Evolutionary conservation across 306 rosid species (phyloP), one percentile per base, ranked within the genome.

Genomic region (Elaeagnus macrophylla): DNA sequence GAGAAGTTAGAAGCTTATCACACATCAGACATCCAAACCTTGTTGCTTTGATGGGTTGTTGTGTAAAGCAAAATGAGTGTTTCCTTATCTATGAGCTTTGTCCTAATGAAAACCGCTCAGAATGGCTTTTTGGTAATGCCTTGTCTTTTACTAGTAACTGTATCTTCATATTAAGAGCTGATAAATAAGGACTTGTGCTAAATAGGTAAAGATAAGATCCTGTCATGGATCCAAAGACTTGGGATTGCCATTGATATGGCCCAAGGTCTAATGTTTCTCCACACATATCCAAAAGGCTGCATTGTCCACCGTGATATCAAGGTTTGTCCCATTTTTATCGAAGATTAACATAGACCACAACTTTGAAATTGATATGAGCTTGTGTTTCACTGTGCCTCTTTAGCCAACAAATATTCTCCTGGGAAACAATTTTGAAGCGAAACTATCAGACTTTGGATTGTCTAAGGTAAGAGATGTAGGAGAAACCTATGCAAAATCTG

Each of bases 61-160:
- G 82, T 54, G 69, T 64, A 44, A 66, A 45, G 9, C 69, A 72
- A 53, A 74, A 56, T 58, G 91, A 80, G 53, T 80, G 82, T 64
- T 83, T 80, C 77, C 76, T 83, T 44, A 78, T 77, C 53, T 83
- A 83, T 66, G 91, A 83, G 60, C 75, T 80, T 57, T 83, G 93
- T 49, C 79, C 71, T 50, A 69, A 75, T 38, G 87, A 87, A 39
- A 72, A 61, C 84, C 93, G 80, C 69, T 77, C 93, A 41, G 71
- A 83, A 36, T 77, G 87, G 93, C 71, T 80, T 57, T 83, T 80
- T 61, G 87, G 87, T 83, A 77, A 8, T 37, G 16, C 51, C 32
- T 19, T 18, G 7, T 12, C 56, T 40, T 7, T 14, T 37, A 18
- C 15, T 14, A 18, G 10, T 5, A 48, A n/a, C 6, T 9, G 16